Percentiles rank a stretch among this genome's conserved stretches.
These are phyloP conservation scores for Phalaenopsis aphrodite DNA, from an alignment of 106 monocot species.

Conservation along the genomic window DNA sequence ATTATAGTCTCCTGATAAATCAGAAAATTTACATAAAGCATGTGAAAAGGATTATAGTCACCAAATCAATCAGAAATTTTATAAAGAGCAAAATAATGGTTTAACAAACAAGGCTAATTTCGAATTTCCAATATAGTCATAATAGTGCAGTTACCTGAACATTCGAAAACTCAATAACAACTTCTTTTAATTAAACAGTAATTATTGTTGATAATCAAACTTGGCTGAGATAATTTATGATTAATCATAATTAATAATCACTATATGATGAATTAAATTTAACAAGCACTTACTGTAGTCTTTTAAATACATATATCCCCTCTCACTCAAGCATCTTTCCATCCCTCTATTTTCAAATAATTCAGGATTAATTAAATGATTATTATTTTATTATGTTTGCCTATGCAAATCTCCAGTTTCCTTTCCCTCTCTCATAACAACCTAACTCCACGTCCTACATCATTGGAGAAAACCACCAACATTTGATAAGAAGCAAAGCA, in stretches of 20 bases:
- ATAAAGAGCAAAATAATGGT: neutral
- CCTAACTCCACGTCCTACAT: neutral
- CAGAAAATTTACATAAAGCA: neutral
- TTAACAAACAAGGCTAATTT: neutral
- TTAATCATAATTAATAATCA: too few relatives aligned
- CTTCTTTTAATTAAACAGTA: neutral
- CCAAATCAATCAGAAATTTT: neutral
- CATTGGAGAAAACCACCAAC: neutral
- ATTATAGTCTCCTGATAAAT: neutral
- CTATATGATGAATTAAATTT: too few relatives aligned
- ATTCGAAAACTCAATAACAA: neutral
- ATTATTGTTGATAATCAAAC: slow-evolving; percentile 3
- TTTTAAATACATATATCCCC: too few relatives aligned
- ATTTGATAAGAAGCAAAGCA: too few relatives aligned
- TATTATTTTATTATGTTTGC: too few relatives aligned
- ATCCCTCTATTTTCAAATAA: too few relatives aligned
- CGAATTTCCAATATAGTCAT: neutral
- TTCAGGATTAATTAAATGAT: too few relatives aligned
- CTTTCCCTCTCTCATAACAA: neutral
- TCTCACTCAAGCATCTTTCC: too few relatives aligned
- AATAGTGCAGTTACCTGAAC: neutral
- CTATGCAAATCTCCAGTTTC: neutral
- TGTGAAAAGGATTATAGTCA: neutral
- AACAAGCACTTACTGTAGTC: too few relatives aligned
- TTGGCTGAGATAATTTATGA: neutral